A percentile compares a stretch with the other conserved stretches of the same genome.
Evolutionary conservation across 768 basidiomycete genomes (phyloP).

Genomic region (Suillus brevipes): DNA sequence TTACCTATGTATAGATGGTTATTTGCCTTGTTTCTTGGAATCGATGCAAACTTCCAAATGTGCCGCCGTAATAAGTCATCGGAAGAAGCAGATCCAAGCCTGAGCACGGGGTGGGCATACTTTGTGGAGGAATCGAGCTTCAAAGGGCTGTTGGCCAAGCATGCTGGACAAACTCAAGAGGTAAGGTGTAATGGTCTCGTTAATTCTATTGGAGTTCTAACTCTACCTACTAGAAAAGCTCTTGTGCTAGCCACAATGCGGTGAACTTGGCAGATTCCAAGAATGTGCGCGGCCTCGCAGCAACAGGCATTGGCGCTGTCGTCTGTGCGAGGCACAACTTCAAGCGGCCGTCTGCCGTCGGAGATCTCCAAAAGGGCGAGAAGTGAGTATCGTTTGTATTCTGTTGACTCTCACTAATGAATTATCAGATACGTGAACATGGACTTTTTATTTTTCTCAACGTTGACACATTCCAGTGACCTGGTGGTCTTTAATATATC

Average conservation of each 20-base stretch:
- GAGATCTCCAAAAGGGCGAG: slow-evolving; percentile 22
- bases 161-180: slow-evolving; percentile 16
- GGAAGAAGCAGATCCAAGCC: slow-evolving; percentile 19
- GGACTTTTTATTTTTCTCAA: slow-evolving; percentile 17
- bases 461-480: not conserved
- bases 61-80: slow-evolving; percentile 18
- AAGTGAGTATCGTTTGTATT: slow-evolving; percentile 5
- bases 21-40: slow-evolving; percentile 23
- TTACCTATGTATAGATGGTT: slow-evolving; percentile 10
- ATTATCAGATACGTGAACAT: slow-evolving; percentile 19
- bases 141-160: slow-evolving; percentile 15
- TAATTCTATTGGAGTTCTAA: not conserved
- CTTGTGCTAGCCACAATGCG: slow-evolving; percentile 12
- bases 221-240: slow-evolving; percentile 15
- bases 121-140: slow-evolving; percentile 26
- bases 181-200: slow-evolving; percentile 10
- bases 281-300: not conserved
- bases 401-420: not conserved
- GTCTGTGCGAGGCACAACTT: slow-evolving; percentile 1
- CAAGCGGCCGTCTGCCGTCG: slow-evolving; percentile 18
- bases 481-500: slow-evolving; percentile 11
- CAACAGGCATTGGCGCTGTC: not conserved
- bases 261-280: slow-evolving; percentile 3
- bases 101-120: slow-evolving; percentile 27
- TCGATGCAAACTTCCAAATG: slow-evolving; percentile 31